phyloP scores from a whole-genome alignment of 2,329 filamentous ascomycete species.

The Clarireedia monteithiana region DNA sequence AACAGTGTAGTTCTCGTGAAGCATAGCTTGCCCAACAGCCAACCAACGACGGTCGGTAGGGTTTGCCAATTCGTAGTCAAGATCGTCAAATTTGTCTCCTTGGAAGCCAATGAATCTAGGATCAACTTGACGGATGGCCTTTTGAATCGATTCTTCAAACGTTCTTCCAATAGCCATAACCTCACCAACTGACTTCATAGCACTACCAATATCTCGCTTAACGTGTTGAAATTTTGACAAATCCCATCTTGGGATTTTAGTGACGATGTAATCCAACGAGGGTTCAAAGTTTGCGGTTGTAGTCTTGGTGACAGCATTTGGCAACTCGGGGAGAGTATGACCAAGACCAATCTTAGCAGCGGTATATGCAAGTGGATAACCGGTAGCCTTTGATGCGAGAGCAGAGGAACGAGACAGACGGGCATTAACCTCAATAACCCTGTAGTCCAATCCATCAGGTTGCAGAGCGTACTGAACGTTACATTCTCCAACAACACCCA shows the following conservation, averaged over 20 bases:
- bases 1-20: slow-evolving; percentile 91
- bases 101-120: slow-evolving; percentile 89
- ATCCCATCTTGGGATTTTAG: slow-evolving; percentile 98
- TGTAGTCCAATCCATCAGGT: slow-evolving; percentile 93
- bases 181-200: slow-evolving; percentile 98
- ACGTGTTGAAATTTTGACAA: slow-evolving; percentile 98
- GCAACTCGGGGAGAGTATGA: slow-evolving; percentile 88
- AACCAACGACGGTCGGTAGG: slow-evolving; percentile 96
- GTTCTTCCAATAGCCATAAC: slow-evolving; percentile 99
- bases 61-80: slow-evolving; percentile 84
- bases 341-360: slow-evolving; percentile 97
- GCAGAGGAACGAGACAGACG: slow-evolving; percentile 96
- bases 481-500: slow-evolving; percentile 96
- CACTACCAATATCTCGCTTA: slow-evolving; percentile 91
- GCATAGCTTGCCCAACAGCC: slow-evolving; percentile 94
- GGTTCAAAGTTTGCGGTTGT: slow-evolving; percentile 99
- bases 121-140: slow-evolving; percentile 95
- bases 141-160: slow-evolving; percentile 98
- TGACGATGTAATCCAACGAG: slow-evolving; percentile 94
- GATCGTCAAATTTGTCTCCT: slow-evolving; percentile 86
- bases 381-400: slow-evolving; percentile 94
- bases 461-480: slow-evolving; percentile 98
- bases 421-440: slow-evolving; percentile 98
- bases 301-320: slow-evolving; percentile 96
- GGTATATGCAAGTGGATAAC: slow-evolving; percentile 94